Base-by-base conservation (phyloP, 2,329 filamentous ascomycete species). In the Aspergillus sp. region DNA sequence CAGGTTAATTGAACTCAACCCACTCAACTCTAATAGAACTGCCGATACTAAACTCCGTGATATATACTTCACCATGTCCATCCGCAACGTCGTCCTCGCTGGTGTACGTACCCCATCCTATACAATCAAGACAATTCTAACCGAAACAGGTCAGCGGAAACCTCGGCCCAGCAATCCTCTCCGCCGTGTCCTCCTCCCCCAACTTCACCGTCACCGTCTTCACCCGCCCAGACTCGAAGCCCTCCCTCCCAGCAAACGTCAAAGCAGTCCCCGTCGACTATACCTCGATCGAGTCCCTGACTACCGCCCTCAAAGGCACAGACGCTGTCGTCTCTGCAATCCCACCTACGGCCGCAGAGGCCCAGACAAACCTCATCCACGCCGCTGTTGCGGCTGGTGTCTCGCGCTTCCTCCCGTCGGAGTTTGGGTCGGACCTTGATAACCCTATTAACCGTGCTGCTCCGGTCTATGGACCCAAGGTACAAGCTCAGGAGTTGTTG, bases 401-500 rank as follows among this genome's bases (percentile, higher is more conserved):
- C 27, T 27, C 41, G 12, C 59, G 61, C 23, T 63, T 60, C 39
- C 39, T 63, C 7, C 74, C 74, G 1, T 74, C 73, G 0, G 74
- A 75, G 52, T 76, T 71, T 52, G 73, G 73, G 49, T 64, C 64
- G 35, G 66, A 76, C 55, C 68, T 68, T 0, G 31, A 53, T 12
- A 68, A 75, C 58, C 57, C 64, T 0, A 56, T 62, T 4, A 56
- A 61, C 14, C 39, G 62, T 2, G 56, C 59, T 12, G 56, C 74
- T 4, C 73, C 74, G 3, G 68, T 73, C 11, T 75, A 68, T 62
- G 61, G 46, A 1, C 61, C 64, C 48, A 76, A 76, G 49, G 55
- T 75, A 9, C 64, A 59, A 1, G 63, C 69, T 2, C 65, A 72
- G 39, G 59, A 67, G 12, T 59, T 72, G 21, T 61, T 75, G 4